Base-by-base conservation (phyloP, 2,329 filamentous ascomycete genomes). In the Hortaea sp. region DNA sequence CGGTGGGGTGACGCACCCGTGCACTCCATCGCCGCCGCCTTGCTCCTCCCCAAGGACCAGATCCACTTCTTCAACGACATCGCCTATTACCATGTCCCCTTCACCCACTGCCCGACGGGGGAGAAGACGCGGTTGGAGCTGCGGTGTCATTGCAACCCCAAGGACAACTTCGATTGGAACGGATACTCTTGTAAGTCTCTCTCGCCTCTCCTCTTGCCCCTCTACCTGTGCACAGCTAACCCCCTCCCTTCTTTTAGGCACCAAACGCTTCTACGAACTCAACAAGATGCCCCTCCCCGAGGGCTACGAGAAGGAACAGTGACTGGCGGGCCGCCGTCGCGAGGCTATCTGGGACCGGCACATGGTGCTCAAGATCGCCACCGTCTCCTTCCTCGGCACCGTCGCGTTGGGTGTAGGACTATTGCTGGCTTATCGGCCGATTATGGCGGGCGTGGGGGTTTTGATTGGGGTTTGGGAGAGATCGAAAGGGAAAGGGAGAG, bases 51-150 rank as follows among this genome's bases (percentile, higher is more conserved):
- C 67, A 95, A 94, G 73, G 85, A 92, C 42, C 82, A 98, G 66
- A 81, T 98, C 52, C 92, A 98, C 67, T 98, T 98, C 74, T 98
- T 97, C 75, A 87, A 98, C 68, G 90, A 98, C 62, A 98, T 98
- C 60, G 90, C 87, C 49, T 98, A 98, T 70, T 95, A 88, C 69
- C 92, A 98, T 65, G 85, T 95, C 27, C 92, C 92, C 20, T 98
- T 98, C 66, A 97, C 89, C 4, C 92, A 98, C 69, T 98, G 92
- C 68, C 92, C 92, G 2, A 95, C 88, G 0, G 85, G 84, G 45
- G 88, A 97, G 69, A 77, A 95, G 69, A 80, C 78, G 45, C 81
- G 89, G 54, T 67, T 89, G 46, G 84, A 95, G 55, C 79, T 90
- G 56, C 89, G 86, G 65, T 98, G 92, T 68, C 84, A 89, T 68